Percentiles rank a stretch among this genome's conserved stretches.
Conservation (phyloP, 73 alveolate genomes). For the Paramecium caudatum region DNA sequence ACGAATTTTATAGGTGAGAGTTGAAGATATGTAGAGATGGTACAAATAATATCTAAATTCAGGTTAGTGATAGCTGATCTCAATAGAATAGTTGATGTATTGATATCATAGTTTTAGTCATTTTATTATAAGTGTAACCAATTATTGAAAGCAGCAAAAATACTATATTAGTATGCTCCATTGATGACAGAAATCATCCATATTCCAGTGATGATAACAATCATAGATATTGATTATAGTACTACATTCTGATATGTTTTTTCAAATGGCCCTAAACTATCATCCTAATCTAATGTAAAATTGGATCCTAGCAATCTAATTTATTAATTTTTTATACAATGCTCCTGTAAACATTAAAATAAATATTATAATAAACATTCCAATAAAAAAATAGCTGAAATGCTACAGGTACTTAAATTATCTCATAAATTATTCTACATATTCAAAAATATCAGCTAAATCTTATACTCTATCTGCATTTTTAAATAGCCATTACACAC, state of each 20-base stretch:
- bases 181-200: not conserved
- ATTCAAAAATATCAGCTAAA: conserved; percentile 9
- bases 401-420: not conserved
- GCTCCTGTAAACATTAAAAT: not conserved
- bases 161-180: not conserved
- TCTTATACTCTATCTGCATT: not conserved
- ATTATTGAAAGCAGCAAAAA: not conserved
- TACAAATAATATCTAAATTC: not conserved
- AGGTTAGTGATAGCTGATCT: not conserved
- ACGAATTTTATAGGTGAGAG: not conserved
- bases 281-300: not conserved
- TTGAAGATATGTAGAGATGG: not conserved
- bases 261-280: conserved; percentile 19
- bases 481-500: not conserved
- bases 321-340: not conserved
- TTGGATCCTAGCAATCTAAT: conserved; percentile 3
- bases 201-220: not conserved
- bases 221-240: not conserved
- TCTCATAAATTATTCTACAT: conserved; percentile 11
- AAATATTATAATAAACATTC: not conserved
- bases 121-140: not conserved
- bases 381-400: not conserved
- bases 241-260: not conserved
- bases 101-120: not conserved
- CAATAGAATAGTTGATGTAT: not conserved